phyloP scores from a whole-genome alignment of 2,329 filamentous ascomycete genomes.

The Botrytis paeoniae region DNA sequence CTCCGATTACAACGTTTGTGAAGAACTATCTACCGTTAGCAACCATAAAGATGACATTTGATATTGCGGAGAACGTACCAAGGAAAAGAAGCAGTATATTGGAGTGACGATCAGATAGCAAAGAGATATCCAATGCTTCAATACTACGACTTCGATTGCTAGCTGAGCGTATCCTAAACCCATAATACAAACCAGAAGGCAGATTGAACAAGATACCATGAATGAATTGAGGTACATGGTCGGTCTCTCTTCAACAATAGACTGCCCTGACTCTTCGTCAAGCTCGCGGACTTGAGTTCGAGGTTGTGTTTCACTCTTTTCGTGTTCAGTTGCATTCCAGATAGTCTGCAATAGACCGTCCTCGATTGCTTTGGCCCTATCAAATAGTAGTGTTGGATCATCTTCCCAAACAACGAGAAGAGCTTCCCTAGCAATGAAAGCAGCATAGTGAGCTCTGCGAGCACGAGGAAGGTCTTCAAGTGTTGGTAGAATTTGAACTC shows the following conservation, averaged over 20 bases:
- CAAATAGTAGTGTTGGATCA: constrained; percentile 67
- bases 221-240: constrained; percentile 68
- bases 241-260: constrained; percentile 61
- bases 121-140: constrained; percentile 60
- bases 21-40: constrained; percentile 52
- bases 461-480: constrained; percentile 68
- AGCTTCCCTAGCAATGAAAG: constrained; percentile 69
- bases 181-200: constrained; percentile 62
- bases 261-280: constrained; percentile 69
- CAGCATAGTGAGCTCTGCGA: constrained; percentile 76
- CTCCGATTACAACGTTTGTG: constrained; percentile 72
- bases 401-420: constrained; percentile 81
- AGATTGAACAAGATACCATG: constrained; percentile 63
- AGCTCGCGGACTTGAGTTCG: constrained; percentile 54
- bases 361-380: constrained; percentile 70
- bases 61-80: constrained; percentile 38
- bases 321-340: constrained; percentile 60
- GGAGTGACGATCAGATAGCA: constrained; percentile 64
- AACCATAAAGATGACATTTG: background rate
- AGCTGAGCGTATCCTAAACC: constrained; percentile 69
- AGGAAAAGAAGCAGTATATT: constrained; percentile 74
- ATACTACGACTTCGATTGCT: constrained; percentile 65
- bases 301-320: constrained; percentile 51
- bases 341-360: constrained; percentile 74
- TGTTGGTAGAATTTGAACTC: constrained; percentile 70